A percentile compares a stretch with the other conserved stretches of the same genome.
phyloP scores from a whole-genome alignment of 768 basidiomycete species.

The Rossbeevera mucosa region DNA sequence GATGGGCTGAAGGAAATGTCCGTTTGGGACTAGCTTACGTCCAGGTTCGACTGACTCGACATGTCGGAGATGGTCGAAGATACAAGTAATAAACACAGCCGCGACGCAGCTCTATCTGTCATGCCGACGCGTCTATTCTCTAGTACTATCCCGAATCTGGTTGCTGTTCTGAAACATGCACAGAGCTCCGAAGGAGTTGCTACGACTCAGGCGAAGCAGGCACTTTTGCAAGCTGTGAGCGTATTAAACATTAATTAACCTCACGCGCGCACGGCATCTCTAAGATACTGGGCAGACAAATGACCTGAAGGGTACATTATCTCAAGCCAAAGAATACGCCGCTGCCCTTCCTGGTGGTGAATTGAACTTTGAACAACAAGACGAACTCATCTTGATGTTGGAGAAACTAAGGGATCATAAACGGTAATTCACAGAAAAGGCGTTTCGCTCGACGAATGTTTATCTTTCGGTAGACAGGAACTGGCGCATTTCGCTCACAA shows the following conservation, averaged over 20 bases:
- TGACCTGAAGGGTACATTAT: slow-evolving; percentile 58
- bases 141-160: slow-evolving; percentile 54
- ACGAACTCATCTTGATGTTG: slow-evolving; percentile 66
- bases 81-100: too few species aligned
- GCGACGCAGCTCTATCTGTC: slow-evolving; percentile 1
- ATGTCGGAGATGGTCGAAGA: slow-evolving; percentile 23
- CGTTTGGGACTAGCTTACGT: slow-evolving; percentile 33
- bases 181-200: slow-evolving; percentile 51
- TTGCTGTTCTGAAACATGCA: slow-evolving; percentile 55
- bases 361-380: slow-evolving; percentile 61
- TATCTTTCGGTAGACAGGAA: slow-evolving; percentile 41
- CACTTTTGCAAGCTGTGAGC: slow-evolving; percentile 59
- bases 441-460: background rate
- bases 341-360: slow-evolving; percentile 66
- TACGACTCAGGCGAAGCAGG: slow-evolving; percentile 59
- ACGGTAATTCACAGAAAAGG: slow-evolving; percentile 10
- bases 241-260: too few species aligned
- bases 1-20: background rate
- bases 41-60: slow-evolving; percentile 44
- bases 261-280: background rate
- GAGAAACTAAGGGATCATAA: slow-evolving; percentile 60
- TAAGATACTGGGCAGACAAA: slow-evolving; percentile 50
- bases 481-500: slow-evolving; percentile 48
- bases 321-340: slow-evolving; percentile 58
- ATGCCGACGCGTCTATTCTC: slow-evolving; percentile 51